phyloP scores from a whole-genome alignment of 2,329 filamentous ascomycete species.

The Pyricularia grisea region DNA sequence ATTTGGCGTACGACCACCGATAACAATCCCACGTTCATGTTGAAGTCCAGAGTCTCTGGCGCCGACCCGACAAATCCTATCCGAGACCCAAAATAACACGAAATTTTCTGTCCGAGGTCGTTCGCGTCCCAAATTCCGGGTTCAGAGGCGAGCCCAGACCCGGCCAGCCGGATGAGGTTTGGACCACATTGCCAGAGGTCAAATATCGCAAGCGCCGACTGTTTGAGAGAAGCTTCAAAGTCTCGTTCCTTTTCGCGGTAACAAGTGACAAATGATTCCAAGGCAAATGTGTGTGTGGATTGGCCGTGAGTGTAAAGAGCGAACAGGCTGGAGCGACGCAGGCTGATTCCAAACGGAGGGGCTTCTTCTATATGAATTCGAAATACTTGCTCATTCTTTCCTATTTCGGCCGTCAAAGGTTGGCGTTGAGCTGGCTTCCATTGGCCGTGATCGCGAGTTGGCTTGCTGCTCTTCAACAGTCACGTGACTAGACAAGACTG shows the following conservation, averaged over 20 bases:
- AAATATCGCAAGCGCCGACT: background rate
- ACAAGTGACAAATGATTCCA: background rate
- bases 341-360: background rate
- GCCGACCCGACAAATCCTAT: background rate
- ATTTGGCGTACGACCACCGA: background rate
- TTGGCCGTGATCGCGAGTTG: background rate
- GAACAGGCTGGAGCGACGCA: background rate
- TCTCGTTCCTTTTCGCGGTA: background rate
- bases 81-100: background rate
- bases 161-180: too few species aligned
- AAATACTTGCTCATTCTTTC: background rate
- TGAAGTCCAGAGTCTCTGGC: background rate
- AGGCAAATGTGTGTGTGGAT: background rate
- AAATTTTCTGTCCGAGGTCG: background rate
- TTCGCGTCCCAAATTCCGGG: background rate
- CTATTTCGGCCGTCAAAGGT: background rate
- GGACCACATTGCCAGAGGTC: background rate
- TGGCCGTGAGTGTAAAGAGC: background rate
- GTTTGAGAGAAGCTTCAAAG: background rate
- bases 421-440: background rate
- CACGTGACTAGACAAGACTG: background rate
- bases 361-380: background rate
- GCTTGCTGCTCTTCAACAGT: background rate
- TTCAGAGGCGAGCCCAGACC: background rate
- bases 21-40: background rate